Conservation (phyloP, 2,329 filamentous ascomycete species). For the Hypoxylon sp. region DNA sequence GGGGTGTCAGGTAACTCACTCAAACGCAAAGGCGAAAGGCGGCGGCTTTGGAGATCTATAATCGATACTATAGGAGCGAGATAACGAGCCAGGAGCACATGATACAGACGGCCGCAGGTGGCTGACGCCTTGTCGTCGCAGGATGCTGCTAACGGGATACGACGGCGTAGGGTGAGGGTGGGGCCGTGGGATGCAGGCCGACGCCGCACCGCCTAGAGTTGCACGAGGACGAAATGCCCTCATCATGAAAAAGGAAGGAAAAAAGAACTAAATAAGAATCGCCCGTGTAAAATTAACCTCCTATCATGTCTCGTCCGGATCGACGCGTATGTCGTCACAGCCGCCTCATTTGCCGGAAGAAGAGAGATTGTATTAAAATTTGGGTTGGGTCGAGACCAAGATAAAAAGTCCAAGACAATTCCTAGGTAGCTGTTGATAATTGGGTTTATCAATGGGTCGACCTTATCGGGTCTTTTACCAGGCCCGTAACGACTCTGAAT, state of each 20-base stretch:
- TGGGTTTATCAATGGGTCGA: conserved; percentile 29
- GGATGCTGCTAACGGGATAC: conserved; percentile 5
- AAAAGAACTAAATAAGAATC: not conserved
- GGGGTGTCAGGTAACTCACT: too few relatives aligned
- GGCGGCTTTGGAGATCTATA: conserved; percentile 32
- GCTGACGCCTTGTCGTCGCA: conserved; percentile 11
- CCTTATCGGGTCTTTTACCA: conserved; percentile 38
- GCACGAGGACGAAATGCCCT: conserved; percentile 30
- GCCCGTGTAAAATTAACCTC: conserved; percentile 12
- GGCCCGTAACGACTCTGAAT: conserved; percentile 12
- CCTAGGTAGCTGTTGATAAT: conserved; percentile 7
- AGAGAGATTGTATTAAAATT: conserved; percentile 3
- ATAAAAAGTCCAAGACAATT: not conserved
- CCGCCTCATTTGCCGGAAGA: conserved; percentile 18
- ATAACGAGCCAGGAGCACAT: not conserved
- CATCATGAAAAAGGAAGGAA: conserved; percentile 22
- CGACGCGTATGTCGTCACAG: conserved; percentile 16
- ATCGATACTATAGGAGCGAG: conserved; percentile 20
- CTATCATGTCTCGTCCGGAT: conserved; percentile 26
- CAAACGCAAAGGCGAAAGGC: conserved; percentile 51
- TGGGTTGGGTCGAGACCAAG: conserved; percentile 4
- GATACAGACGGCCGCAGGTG: conserved; percentile 7
- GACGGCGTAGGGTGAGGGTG: conserved; percentile 20
- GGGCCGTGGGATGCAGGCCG: conserved; percentile 20
- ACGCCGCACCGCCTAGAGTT: conserved; percentile 17